These are phyloP conservation scores for Pichia cabralensis DNA, from an alignment of 805 yeast species.

Conservation along the genomic window DNA sequence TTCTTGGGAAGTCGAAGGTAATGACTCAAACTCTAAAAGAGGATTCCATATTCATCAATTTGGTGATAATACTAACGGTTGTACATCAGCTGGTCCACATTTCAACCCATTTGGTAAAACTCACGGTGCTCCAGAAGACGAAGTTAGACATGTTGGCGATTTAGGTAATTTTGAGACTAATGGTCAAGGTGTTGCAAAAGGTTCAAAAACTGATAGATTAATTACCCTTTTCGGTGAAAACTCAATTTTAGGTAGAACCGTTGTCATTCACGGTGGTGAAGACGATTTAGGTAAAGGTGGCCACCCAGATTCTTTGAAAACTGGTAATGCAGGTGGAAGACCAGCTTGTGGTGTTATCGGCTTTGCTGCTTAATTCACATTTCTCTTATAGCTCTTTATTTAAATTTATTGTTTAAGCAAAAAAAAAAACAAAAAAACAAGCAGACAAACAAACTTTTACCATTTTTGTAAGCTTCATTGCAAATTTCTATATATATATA, in stretches of 20 bases:
- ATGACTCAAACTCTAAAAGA: conserved; percentile 76
- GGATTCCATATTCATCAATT: conserved; percentile 98
- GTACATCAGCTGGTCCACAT: conserved; percentile 98
- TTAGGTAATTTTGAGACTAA: conserved; percentile 91
- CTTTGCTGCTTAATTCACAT: conserved; percentile 34
- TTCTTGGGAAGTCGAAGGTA: conserved; percentile 83
- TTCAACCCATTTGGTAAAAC: conserved; percentile 83
- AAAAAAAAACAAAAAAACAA: too few relatives aligned
- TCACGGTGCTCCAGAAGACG: conserved; percentile 89
- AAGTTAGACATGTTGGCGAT: conserved; percentile 85
- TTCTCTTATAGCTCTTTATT: too few relatives aligned
- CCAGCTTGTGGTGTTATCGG: conserved; percentile 99
- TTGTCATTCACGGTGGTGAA: conserved; percentile 84
- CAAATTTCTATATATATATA: too few relatives aligned
- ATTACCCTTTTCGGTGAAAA: conserved; percentile 78
- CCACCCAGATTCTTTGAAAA: conserved; percentile 79
- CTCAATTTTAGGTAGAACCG: conserved; percentile 90
- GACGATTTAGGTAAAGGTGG: conserved; percentile 96
- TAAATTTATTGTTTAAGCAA: too few relatives aligned
- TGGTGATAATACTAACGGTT: conserved; percentile 99
- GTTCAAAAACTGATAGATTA: conserved; percentile 66
- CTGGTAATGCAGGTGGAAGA: conserved; percentile 98
- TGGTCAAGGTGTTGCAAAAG: conserved; percentile 83
- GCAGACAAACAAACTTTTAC: too few relatives aligned
- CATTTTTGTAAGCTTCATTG: too few relatives aligned